phyloP scores from a whole-genome alignment of 495 filamentous ascomycete genomes.

The Penicillium diatomitis region DNA sequence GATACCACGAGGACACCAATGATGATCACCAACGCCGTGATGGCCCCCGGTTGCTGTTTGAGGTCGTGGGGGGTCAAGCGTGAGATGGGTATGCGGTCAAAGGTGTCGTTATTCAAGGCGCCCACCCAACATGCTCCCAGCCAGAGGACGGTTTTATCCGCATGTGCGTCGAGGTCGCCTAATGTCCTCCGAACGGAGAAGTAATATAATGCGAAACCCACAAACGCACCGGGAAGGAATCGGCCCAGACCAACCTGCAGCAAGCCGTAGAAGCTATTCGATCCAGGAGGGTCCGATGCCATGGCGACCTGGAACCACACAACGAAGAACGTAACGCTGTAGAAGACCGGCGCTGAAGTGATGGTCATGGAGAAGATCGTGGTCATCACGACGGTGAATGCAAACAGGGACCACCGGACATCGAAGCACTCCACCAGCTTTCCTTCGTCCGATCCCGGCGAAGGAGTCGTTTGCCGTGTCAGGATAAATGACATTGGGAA shows the following conservation, averaged over 20 bases:
- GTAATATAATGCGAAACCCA: conserved; percentile 60
- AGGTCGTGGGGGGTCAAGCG: conserved; percentile 67
- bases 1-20: conserved; percentile 45
- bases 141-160: conserved; percentile 70
- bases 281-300: conserved; percentile 57
- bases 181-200: conserved; percentile 46
- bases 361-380: conserved; percentile 55
- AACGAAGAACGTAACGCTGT: conserved; percentile 53
- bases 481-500: conserved; percentile 67
- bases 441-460: conserved; percentile 6
- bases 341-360: conserved; percentile 56
- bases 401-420: conserved; percentile 58
- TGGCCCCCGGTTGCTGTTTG: conserved; percentile 64
- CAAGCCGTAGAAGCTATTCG: conserved; percentile 40
- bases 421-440: conserved; percentile 44
- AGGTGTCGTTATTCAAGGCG: conserved; percentile 65
- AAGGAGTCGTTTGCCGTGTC: conserved; percentile 14
- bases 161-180: conserved; percentile 48
- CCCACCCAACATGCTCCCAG: conserved; percentile 69
- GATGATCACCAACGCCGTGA: conserved; percentile 55
- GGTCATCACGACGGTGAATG: conserved; percentile 55
- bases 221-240: conserved; percentile 65
- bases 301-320: conserved; percentile 71
- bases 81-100: conserved; percentile 67
- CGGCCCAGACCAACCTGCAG: conserved; percentile 57